Evolutionary conservation across 2,329 filamentous ascomycete genomes (phyloP).

Genomic region (Cryoendolithus antarcticus): DNA sequence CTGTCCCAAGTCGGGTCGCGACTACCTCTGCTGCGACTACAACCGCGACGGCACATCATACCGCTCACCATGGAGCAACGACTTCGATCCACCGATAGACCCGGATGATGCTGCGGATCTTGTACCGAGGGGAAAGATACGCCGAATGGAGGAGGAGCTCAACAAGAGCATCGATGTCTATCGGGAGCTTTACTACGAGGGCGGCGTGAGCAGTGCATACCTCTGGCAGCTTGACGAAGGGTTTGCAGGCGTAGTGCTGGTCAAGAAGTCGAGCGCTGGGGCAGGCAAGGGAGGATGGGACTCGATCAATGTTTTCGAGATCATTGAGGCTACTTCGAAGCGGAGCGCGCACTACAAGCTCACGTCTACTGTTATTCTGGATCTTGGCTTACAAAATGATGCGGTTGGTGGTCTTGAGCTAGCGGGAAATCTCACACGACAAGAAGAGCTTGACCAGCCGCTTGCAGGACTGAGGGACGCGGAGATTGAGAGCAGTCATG

Average conservation of each 20-base stretch:
- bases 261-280: conserved; percentile 68
- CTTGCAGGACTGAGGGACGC: conserved; percentile 36
- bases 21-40: conserved; percentile 98
- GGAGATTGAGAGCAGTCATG: conserved; percentile 82
- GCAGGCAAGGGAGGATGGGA: conserved; percentile 58
- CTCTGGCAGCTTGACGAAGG: conserved; percentile 98
- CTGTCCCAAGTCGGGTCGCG: conserved; percentile 78
- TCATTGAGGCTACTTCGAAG: conserved; percentile 63
- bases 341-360: conserved; percentile 94
- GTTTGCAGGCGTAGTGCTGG: conserved; percentile 85
- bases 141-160: conserved; percentile 85
- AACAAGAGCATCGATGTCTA: conserved; percentile 98
- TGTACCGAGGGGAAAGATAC: conserved; percentile 76
- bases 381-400: conserved; percentile 57
- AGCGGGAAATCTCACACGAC: conserved; percentile 93
- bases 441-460: conserved; percentile 82
- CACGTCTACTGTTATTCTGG: conserved; percentile 90
- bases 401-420: conserved; percentile 77
- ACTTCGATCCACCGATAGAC: conserved; percentile 85
- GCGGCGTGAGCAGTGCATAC: conserved; percentile 89
- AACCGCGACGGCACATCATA: conserved; percentile 98
- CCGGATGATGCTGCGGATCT: conserved; percentile 63
- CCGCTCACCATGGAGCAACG: conserved; percentile 96
- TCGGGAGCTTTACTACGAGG: conserved; percentile 91
- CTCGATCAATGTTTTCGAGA: conserved; percentile 97